Evolutionary conservation across 208 protist genomes (phyloP).

Genomic region (Trypanosomatidae sp.): DNA sequence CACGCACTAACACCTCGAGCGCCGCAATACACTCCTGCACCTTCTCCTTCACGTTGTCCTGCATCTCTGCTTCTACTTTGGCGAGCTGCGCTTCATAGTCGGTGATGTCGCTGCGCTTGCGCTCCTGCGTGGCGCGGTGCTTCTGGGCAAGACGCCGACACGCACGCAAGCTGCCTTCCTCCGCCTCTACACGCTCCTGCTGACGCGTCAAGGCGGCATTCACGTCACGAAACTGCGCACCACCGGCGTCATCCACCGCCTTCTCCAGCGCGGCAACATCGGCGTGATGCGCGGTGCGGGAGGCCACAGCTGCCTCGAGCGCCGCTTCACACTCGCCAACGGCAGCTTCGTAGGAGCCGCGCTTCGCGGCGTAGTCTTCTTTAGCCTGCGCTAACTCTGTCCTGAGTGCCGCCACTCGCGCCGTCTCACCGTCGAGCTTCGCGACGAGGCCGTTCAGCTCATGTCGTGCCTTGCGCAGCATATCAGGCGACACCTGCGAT

Average conservation of each 20-base stretch:
- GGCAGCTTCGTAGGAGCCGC: conserved; percentile 25
- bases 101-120: conserved; percentile 47
- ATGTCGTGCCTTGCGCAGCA: conserved; percentile 46
- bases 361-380: conserved; percentile 43
- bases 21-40: conserved; percentile 42
- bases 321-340: conserved; percentile 31
- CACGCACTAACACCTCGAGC: conserved; percentile 46
- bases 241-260: conserved; percentile 72
- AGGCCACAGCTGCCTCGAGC: conserved; percentile 42
- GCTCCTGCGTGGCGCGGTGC: conserved; percentile 72
- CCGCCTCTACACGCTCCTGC: conserved; percentile 67
- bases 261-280: conserved; percentile 66
- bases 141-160: conserved; percentile 68
- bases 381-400: too few species aligned
- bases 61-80: conserved; percentile 59
- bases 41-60: conserved; percentile 54
- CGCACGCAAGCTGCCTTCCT: conserved; percentile 67
- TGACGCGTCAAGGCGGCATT: conserved; percentile 46
- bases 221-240: conserved; percentile 62
- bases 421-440: conserved; percentile 39
- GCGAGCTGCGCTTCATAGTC: conserved; percentile 63
- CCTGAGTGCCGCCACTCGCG: conserved; percentile 31
- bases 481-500: conserved; percentile 46
- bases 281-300: conserved; percentile 35
- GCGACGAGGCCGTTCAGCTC: conserved; percentile 52